Conservation (phyloP, 2,329 filamentous ascomycete species). For the Colletotrichum sojae region DNA sequence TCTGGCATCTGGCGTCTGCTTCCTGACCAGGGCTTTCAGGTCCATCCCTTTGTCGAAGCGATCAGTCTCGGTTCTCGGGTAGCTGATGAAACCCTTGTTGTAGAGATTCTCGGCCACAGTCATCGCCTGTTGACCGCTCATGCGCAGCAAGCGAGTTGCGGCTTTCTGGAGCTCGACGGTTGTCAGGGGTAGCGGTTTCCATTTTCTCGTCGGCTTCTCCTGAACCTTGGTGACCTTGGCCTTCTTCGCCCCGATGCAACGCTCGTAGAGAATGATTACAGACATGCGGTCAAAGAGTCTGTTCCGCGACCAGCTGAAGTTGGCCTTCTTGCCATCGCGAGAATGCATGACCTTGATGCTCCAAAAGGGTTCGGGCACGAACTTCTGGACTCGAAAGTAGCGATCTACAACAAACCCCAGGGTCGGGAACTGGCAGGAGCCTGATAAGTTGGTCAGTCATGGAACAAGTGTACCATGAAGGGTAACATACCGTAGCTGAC, state of each 20-base stretch:
- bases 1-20: conserved; percentile 80
- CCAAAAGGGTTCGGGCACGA: conserved; percentile 95
- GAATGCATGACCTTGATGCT: conserved; percentile 86
- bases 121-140: conserved; percentile 94
- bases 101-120: conserved; percentile 88
- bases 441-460: conserved; percentile 55
- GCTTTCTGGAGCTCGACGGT: conserved; percentile 98
- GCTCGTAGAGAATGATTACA: conserved; percentile 86
- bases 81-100: conserved; percentile 96
- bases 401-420: conserved; percentile 97
- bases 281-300: conserved; percentile 90
- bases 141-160: conserved; percentile 88
- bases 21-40: conserved; percentile 82
- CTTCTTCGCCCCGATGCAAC: conserved; percentile 81
- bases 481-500: conserved; percentile 82
- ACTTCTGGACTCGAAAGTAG: conserved; percentile 94
- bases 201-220: conserved; percentile 93
- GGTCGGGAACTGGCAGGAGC: conserved; percentile 96
- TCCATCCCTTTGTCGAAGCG: conserved; percentile 94
- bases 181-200: conserved; percentile 92
- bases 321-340: conserved; percentile 83
- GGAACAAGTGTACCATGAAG: conserved; percentile 8
- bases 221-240: conserved; percentile 88
- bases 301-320: conserved; percentile 86
- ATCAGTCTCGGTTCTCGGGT: conserved; percentile 97